Evolutionary conservation across 441 rosid genomes (phyloP), one percentile per base, ranked within the genome.

Genomic region (Hura crepitans): DNA sequence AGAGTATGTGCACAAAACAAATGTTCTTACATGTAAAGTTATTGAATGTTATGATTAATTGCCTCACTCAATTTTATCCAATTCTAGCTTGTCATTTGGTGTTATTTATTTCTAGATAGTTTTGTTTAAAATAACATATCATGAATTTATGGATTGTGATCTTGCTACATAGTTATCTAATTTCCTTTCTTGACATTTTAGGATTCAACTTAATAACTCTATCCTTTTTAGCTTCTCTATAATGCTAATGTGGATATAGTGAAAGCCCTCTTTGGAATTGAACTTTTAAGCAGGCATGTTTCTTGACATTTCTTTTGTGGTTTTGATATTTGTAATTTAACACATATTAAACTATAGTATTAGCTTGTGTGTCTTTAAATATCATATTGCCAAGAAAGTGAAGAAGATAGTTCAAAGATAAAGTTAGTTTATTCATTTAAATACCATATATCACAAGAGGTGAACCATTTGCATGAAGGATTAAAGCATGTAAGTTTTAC

Each of bases 401-500:
- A 91, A 50, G 98, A 91, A 83, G 99, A 95, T 79, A 91, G 97
- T 77, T 86, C 91, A 22, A 92, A 90, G 82, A 65, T 92, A 62
- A 96, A 91, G 72, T 87, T 92, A 28, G 88, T 89, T 51, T 86
- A 84, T 83, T 81, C 97, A 56, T 92, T 92, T 56, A 92, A 90
- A 81, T 89, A 96, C 82, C 98, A 95, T 77, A 95, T 95, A 78
- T 92, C 97, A 46, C 92, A 92, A 0, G 98, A 92, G 62, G 96
- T 95, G 83, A 95, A 95, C 82, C 98, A 95, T 80, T 77, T 92
- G 87, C 98, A 89, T 75, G 99, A 89, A 85, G 98, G 98, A 79
- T 55, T 95, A 76, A 95, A 86, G 77, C 98, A 90, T 87, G 98
- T 86, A 74, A 89, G 99, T 79, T 53, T 23, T 58, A 39, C 50